phyloP scores from a whole-genome alignment of 129 eudicot species.

The Saposhnikovia divaricata region DNA sequence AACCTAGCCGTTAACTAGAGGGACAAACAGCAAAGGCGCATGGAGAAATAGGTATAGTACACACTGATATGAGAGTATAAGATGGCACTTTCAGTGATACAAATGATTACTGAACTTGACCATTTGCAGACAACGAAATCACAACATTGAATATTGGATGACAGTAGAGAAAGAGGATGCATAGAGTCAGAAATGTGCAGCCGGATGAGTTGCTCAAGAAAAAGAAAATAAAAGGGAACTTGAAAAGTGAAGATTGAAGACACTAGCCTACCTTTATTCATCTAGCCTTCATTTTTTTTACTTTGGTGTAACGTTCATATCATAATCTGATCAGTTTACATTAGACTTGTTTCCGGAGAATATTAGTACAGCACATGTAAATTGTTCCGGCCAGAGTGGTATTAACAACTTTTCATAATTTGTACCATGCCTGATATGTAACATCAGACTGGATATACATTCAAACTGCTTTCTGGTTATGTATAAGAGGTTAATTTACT shows the following conservation, averaged over 20 bases:
- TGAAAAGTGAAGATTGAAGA: neutral
- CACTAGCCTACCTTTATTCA: neutral
- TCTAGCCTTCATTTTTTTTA: neutral
- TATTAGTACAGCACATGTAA: no score
- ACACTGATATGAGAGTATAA: neutral
- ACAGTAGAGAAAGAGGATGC: neutral
- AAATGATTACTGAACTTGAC: neutral
- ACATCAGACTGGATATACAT: no score
- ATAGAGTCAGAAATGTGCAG: neutral
- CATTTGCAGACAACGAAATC: neutral
- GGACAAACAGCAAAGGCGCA: neutral
- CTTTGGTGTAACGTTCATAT: neutral
- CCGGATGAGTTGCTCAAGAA: constrained; percentile 5
- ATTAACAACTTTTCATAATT: no score
- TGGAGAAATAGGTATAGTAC: no score
- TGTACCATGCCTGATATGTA: no score
- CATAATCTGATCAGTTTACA: neutral
- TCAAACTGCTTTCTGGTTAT: no score
- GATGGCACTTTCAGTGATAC: neutral
- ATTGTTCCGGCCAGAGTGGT: no score
- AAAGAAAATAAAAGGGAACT: neutral
- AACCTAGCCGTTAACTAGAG: neutral
- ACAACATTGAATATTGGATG: neutral
- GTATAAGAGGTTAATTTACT: no score
- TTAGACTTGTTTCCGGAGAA: no score